Base-by-base conservation (phyloP, 768 basidiomycete species). In the Boletus fagicola region DNA sequence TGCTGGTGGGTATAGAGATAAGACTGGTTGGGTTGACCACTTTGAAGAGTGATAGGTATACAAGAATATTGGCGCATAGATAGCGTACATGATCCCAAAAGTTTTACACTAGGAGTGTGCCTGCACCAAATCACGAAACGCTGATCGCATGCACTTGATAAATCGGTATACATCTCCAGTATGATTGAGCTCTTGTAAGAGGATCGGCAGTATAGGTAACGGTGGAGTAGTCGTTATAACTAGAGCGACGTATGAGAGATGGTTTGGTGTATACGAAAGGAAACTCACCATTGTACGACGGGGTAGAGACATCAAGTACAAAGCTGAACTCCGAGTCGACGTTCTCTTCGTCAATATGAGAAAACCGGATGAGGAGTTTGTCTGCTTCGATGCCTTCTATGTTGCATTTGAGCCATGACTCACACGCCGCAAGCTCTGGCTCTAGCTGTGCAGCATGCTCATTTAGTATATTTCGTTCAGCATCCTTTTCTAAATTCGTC, bases 371-470 rank as follows among this genome's bases (percentile, higher is more conserved):
- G 46, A 94, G 79, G 20, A 94, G 78, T 47, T 83, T 80, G 68
- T 90, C 87, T 36, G 76, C 77, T 64, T 85, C 84, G 42, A 94
- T 81, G 39, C 92, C 92, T 70, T 94, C 91, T n/a, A 94, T 80
- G 16, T 78, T 72, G 68, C 85, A 88, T 16, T 80, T 79, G 33
- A 91, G 73, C 35, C 76, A 72, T 8, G 76, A 76, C 74, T 90
- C 85, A 61, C 81, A 81, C 15, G 73, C 78, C 3, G 74, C 70
- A 26, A 90, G 72, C 62, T 91, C 87, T 2, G 83, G 82, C 2
- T 75, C 70, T 13, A 82, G 70, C 33, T 74, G 75, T 10, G 80
- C 76, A 30, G 83, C 82, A 65, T 85, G 81, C 4, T 75, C 69
- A 28, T 75, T 78, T 43, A 92, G 75, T 33, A 78, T 80, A 18